Evolutionary conservation across 225 moss, liverwort and hornwort genomes (phyloP).

Genomic region (Pleurozium schreberi): DNA sequence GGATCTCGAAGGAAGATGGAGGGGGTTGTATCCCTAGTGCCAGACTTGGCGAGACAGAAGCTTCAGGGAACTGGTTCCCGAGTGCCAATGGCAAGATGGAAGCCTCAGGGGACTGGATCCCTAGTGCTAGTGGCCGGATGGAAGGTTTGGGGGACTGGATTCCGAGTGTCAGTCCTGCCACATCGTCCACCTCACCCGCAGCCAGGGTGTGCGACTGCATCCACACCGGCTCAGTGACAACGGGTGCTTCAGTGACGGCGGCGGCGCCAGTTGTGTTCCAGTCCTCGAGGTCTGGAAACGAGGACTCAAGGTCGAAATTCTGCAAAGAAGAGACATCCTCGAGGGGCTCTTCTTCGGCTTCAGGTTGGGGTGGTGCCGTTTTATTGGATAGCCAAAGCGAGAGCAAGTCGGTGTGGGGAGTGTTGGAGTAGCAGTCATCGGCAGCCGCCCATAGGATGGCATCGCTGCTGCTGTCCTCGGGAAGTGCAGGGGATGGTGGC

Average conservation of each 20-base stretch:
- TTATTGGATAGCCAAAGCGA: not conserved
- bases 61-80: too few relatives aligned
- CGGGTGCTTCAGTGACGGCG: not conserved
- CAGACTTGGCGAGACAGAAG: too few relatives aligned
- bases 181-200: not conserved
- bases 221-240: not conserved
- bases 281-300: not conserved
- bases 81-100: not conserved
- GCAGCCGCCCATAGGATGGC: not conserved
- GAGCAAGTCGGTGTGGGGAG: not conserved
- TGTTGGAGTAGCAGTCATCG: not conserved
- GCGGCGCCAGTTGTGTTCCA: not conserved
- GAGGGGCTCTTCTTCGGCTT: not conserved
- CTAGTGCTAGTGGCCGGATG: not conserved
- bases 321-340: not conserved
- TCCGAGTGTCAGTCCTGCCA: not conserved
- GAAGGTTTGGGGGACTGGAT: not conserved
- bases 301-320: not conserved
- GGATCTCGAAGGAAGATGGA: too few relatives aligned
- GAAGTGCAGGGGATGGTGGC: not conserved
- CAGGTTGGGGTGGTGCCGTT: not conserved
- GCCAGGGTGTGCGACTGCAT: too few relatives aligned
- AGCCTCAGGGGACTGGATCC: fast-evolving
- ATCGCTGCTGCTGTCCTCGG: not conserved
- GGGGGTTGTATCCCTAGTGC: too few relatives aligned